Conservation (phyloP, 176 grass and related monocot species). For the Avena sativa region DNA sequence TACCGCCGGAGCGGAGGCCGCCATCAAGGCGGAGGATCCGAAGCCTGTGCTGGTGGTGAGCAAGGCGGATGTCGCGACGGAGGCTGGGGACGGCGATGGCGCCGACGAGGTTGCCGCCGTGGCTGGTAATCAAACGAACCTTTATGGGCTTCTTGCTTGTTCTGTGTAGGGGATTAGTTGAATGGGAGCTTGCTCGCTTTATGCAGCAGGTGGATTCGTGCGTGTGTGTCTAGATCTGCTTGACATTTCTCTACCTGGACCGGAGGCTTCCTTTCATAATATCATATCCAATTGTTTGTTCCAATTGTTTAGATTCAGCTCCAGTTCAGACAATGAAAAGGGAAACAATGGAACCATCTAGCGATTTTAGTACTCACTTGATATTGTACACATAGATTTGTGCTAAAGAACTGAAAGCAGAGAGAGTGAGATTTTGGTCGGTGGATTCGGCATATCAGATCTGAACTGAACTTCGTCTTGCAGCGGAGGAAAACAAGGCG, state of each 20-base stretch:
- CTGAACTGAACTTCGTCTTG: slow-evolving; percentile 31
- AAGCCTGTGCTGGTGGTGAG: neutral
- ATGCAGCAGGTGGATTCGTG: slow-evolving; percentile 1
- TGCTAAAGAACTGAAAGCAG: neutral
- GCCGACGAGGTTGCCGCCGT: neutral
- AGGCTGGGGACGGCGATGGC: slow-evolving; percentile 32
- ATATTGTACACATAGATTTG: neutral
- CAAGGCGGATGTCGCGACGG: neutral
- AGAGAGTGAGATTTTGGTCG: neutral
- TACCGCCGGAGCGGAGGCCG: slow-evolving; percentile 22
- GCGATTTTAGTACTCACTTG: neutral
- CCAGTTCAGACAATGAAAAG: neutral
- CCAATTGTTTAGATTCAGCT: slow-evolving; percentile 18
- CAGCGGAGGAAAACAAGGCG: slow-evolving; percentile 18
- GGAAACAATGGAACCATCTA: slow-evolving; percentile 18
- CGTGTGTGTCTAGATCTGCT: slow-evolving; percentile 44
- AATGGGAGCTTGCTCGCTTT: slow-evolving; percentile 32
- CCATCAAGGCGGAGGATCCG: slow-evolving; percentile 48
- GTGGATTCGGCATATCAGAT: slow-evolving; percentile 37
- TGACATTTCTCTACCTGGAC: slow-evolving; percentile 2
- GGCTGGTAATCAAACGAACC: neutral
- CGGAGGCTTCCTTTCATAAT: neutral
- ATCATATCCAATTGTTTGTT: neutral
- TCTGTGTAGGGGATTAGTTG: slow-evolving; percentile 11
- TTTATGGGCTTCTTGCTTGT: neutral